Evolutionary conservation across 768 basidiomycete species (phyloP).

Genomic region (Boletus fagicola): DNA sequence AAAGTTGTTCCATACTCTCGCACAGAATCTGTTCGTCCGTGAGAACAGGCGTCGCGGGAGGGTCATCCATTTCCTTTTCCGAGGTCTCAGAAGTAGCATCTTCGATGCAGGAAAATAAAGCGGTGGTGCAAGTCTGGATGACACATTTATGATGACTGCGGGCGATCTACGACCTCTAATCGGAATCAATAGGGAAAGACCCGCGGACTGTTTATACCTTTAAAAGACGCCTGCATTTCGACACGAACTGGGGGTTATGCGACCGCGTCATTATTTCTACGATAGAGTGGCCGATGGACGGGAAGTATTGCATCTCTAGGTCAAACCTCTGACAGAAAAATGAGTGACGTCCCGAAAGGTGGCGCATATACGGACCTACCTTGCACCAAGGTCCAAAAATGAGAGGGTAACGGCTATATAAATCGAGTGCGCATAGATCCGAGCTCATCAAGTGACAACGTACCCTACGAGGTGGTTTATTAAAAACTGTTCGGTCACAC

Average conservation of each 20-base stretch:
- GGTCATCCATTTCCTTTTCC: constrained; percentile 15
- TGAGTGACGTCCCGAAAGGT: constrained; percentile 1
- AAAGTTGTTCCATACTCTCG: constrained; percentile 44
- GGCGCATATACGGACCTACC: constrained; percentile 38
- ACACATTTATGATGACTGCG: constrained; percentile 25
- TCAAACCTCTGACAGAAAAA: constrained; percentile 51
- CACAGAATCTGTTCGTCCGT: constrained; percentile 39
- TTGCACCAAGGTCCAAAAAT: constrained; percentile 70
- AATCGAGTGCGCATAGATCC: constrained; percentile 12
- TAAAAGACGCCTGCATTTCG: constrained; percentile 42
- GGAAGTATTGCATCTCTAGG: constrained; percentile 48
- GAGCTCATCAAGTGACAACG: constrained; percentile 14
- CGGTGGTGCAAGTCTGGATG: constrained; percentile 29
- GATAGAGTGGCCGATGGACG: constrained; percentile 50
- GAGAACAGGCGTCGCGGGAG: constrained; percentile 12
- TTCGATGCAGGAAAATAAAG: constrained; percentile 25
- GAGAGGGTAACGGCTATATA: constrained; percentile 66
- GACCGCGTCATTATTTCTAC: constrained; percentile 53
- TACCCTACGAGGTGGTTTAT: constrained; percentile 60
- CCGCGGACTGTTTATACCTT: constrained; percentile 40
- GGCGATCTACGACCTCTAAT: constrained; percentile 20
- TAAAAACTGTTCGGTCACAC: constrained; percentile 52
- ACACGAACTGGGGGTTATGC: constrained; percentile 44
- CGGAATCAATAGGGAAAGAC: constrained; percentile 10
- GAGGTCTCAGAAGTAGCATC: constrained; percentile 2